Percentiles rank a stretch among this genome's conserved stretches.
phyloP scores from a whole-genome alignment of 2,329 filamentous ascomycete species.

The Penicillium griseofulvum region DNA sequence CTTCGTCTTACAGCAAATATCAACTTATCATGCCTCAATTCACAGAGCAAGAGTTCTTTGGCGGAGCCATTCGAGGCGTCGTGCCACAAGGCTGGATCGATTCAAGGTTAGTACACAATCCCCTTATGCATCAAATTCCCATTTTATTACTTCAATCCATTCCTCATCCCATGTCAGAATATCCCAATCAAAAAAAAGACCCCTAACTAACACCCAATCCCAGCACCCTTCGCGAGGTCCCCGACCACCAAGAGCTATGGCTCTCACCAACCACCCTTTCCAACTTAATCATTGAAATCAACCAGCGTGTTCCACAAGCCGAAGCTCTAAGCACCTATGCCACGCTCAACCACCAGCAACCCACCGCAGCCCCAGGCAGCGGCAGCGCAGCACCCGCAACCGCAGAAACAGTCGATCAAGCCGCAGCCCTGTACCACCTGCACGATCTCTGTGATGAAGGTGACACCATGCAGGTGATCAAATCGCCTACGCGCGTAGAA shows the following conservation, averaged over 20 bases:
- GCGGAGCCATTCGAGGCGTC: constrained; percentile 35
- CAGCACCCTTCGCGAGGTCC: constrained; percentile 39
- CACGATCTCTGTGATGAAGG: constrained; percentile 67
- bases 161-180: neutral
- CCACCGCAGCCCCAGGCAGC: constrained; percentile 11
- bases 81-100: constrained; percentile 38
- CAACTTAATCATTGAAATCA: constrained; percentile 86
- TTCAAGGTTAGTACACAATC: constrained; percentile 30
- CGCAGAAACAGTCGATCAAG: constrained; percentile 59
- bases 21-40: constrained; percentile 24
- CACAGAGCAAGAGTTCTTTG: constrained; percentile 33
- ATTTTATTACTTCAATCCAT: neutral
- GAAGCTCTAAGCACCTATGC: constrained; percentile 27
- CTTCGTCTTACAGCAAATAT: neutral
- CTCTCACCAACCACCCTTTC: constrained; percentile 81
- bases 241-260: constrained; percentile 80
- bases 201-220: constrained; percentile 8
- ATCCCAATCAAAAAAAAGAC: neutral
- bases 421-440: constrained; percentile 61
- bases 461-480: constrained; percentile 65
- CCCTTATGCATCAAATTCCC: neutral
- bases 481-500: constrained; percentile 57
- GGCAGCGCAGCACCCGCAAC: constrained; percentile 48
- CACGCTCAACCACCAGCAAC: constrained; percentile 20
- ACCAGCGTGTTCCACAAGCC: constrained; percentile 64